Evolutionary conservation across 805 yeast species (phyloP), one percentile per base, ranked within the genome.

Genomic region (Yamadazyma ubonensis): DNA sequence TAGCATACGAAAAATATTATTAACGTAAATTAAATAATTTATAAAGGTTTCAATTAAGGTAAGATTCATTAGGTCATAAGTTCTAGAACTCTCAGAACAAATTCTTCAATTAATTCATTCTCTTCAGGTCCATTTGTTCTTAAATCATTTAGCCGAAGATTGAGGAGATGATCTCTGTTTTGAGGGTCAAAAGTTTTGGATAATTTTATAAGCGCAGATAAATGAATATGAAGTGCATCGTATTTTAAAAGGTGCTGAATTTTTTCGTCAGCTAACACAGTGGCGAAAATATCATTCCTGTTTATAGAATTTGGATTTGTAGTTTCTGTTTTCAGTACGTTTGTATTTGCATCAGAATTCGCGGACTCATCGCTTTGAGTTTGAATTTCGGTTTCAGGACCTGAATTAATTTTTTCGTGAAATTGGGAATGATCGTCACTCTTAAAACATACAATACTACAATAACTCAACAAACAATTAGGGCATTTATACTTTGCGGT

Each of bases 21-120:
- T n/a, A n/a, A n/a, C n/a, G n/a, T n/a, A n/a, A n/a, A n/a, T n/a
- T n/a, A n/a, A n/a, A n/a, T n/a, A n/a, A n/a, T n/a, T n/a, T n/a
- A n/a, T n/a, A n/a, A n/a, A n/a, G n/a, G n/a, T n/a, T n/a, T n/a
- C n/a, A n/a, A n/a, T n/a, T n/a, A n/a, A n/a, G n/a, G n/a, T n/a
- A n/a, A n/a, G n/a, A n/a, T n/a, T n/a, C n/a, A n/a, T n/a, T n/a
- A n/a, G n/a, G n/a, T n/a, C 26, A 23, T 5, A 21, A 36, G 22
- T 22, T 26, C 20, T 25, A 73, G 45, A 4, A 76, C 61, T 26
- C 73, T 48, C 32, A 55, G 55, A 11, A 81, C 76, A 58, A 86
- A 84, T 49, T 84, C 91, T 55, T 85, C 90, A 3, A 86, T 78
- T 17, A 81, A 59, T 45, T 67, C 78, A 52, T 86, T 86, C 36